phyloP scores from a whole-genome alignment of 805 yeast genomes.

The Sugiyamaella valdiviana region DNA sequence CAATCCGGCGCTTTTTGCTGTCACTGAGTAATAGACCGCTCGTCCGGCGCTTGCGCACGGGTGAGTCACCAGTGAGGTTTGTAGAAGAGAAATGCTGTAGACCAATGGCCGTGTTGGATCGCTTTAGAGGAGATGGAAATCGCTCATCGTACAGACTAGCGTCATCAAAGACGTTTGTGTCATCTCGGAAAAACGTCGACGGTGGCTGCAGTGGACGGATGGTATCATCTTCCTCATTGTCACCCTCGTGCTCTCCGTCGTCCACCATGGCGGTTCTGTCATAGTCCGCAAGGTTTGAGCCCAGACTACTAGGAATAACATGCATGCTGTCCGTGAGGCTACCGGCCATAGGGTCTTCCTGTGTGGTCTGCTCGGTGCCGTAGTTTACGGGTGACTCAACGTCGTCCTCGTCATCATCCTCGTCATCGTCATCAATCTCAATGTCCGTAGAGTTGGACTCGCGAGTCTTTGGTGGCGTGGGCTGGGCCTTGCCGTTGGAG shows the following conservation, averaged over 20 bases:
- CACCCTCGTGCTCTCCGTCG: neutral
- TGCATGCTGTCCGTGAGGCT: neutral
- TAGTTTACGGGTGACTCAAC: neutral
- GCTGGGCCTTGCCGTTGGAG: conserved; percentile 2
- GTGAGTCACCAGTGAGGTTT: conserved; percentile 16
- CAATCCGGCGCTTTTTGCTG: neutral
- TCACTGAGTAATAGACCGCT: conserved; percentile 6
- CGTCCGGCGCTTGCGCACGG: conserved; percentile 9
- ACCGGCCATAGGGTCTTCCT: neutral
- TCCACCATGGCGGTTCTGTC: too few relatives aligned
- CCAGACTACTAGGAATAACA: neutral
- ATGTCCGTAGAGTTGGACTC: conserved; percentile 18
- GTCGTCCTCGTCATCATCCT: neutral
- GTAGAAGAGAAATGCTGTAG: conserved; percentile 20
- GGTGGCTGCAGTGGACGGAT: neutral
- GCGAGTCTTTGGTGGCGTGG: neutral
- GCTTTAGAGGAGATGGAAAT: conserved; percentile 15
- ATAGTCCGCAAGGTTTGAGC: neutral
- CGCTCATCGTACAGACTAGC: conserved; percentile 1
- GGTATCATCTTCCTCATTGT: neutral
- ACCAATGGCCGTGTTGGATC: conserved; percentile 25
- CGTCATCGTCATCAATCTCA: conserved; percentile 11
- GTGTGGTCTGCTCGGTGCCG: neutral
- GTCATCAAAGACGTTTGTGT: conserved; percentile 5
- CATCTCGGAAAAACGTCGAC: neutral